Evolutionary conservation across 345 rosid species (phyloP), one percentile per base, ranked within the genome.

Genomic region (Dovyalis caffra): DNA sequence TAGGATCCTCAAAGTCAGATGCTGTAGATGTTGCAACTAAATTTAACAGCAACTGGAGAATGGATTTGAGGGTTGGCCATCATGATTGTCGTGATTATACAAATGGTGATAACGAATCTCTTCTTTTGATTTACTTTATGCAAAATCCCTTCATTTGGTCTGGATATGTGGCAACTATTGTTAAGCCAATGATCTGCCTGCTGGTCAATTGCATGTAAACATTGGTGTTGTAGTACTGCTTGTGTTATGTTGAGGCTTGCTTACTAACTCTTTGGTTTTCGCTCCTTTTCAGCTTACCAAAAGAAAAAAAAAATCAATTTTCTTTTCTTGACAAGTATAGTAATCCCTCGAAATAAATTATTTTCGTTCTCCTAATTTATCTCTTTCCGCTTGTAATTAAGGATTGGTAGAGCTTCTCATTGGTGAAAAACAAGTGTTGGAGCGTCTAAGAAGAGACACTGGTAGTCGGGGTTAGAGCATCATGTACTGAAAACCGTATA

Each of bases 21-120:
- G 88, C 87, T 58, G 56, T 87, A 38, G 83, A 86, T 43, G 79
- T 73, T 78, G 94, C 92, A 37, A 71, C 45, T 1, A 77, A 78
- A 38, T 92, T 89, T 84, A 89, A 75, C 70, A 38, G 62, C 28
- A 69, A 67, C 6, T 94, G 98, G 97, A 87, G 81, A 31, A 86
- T 87, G 56, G 77, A 87, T 81, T 84, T 94, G 76, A 87, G 71
- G 75, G 82, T 94, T 66, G 97, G 97, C 6, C 49, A 8, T 38
- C 96, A 89, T 73, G 97, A 94, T 57, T 94, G 98, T 63, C 88
- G 93, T 25, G 81, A 88, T 43, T 94, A 88, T 75, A 86, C 97
- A 2, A 88, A 89, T 25, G 96, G 98, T 94, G 82, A 73, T 10
- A 65, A n/a, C 9, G n/a, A 20, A 37, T 65, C 32, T 28, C 2